Evolutionary conservation across 1,284 basidiomycete genomes (phyloP), one percentile per base, ranked within the genome.

Genomic region (Termitomyces sp.): DNA sequence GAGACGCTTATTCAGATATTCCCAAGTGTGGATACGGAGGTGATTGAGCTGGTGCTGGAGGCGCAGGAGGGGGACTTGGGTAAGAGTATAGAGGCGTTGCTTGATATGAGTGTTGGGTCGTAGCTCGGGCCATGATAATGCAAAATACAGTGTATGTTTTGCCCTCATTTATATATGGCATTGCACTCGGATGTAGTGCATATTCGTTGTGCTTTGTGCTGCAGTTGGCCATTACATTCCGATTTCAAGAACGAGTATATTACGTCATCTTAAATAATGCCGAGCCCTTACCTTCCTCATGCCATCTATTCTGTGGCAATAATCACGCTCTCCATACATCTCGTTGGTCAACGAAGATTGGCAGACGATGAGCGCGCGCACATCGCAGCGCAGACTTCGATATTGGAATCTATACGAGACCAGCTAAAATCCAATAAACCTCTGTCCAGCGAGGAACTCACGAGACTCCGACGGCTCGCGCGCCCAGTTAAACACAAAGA

Each of bases 21-120:
- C 79, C 92, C 93, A 0, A 70, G 70, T 5, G 76, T 90, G 60
- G 93, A 95, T 65, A 68, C 70, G 50, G 94, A 94, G 69, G 81
- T 96, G 34, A 78, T 92, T 47, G 90, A 93, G 61, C 87, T 83
- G 78, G 92, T 97, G 34, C 71, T 97, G 54, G 88, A 95, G 65
- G 88, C 88, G 39, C 92, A 92, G 62, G 82, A 82, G n/a, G 90
- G 90, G 26, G 92, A 97, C 72, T 67, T 96, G 56, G 94, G 92
- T 52, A 82, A 82, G 76, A 93, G 92, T 65, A 94, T 96, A 63
- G 94, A 96, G 69, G 81, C 78, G 52, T 67, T 93, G 54, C 71
- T 93, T 64, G 91, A 93, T 72, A 90, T 91, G 80, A 82, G 79
- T 60, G 80, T 78, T 56, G 80, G 77, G 48, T 73, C 71, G 42